Base-by-base conservation (phyloP, 2,329 filamentous ascomycete genomes). In the Aureobasidium leucospermi region DNA sequence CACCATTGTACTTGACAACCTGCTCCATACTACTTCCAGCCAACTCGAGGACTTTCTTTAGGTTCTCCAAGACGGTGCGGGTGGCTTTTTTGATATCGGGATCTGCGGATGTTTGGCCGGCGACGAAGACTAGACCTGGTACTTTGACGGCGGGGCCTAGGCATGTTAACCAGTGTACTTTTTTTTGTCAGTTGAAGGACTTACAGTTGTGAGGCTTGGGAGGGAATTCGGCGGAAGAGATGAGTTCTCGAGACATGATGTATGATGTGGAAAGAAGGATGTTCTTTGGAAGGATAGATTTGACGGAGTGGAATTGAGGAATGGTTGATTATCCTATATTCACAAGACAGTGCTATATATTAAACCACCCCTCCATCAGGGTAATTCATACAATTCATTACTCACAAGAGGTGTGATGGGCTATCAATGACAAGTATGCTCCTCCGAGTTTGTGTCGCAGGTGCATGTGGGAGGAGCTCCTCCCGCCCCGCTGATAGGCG, bases 61-160 rank as follows among this genome's bases (percentile, higher is more conserved):
- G 15, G 29, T 49, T 34, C 16, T 49, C 5, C 6, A 49, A 13
- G 3, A 36, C 46, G 4, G 46, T 63, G 76, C 75, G 13, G 15
- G 75, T 77, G 39, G 76, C 76, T 60, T 76, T 72, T 66, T 76
- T 77, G 55, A 78, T 78, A 62, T 78, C 76, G 56, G 76, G 76
- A 7, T 75, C 77, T n/a, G 75, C 76, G 16, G 42, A 45, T n/a
- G 76, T 78, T 65, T 78, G 76, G 3, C 76, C 76, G 5, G 76
- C 76, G 34, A 73, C 75, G 64, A 78, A 78, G 51, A 78, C 75
- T 15, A 78, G 75, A 29, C 76, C 76, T 0, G 76, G 75, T 4
- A 78, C 71, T 61, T 76, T 77, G 48, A 70, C 68, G 1, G 76
- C 76, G 41, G 76, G 76, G 64, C 69, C 74, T 76, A 47, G 2